phyloP scores from a whole-genome alignment of 2,329 filamentous ascomycete genomes.

The Ambrosiella xylebori region DNA sequence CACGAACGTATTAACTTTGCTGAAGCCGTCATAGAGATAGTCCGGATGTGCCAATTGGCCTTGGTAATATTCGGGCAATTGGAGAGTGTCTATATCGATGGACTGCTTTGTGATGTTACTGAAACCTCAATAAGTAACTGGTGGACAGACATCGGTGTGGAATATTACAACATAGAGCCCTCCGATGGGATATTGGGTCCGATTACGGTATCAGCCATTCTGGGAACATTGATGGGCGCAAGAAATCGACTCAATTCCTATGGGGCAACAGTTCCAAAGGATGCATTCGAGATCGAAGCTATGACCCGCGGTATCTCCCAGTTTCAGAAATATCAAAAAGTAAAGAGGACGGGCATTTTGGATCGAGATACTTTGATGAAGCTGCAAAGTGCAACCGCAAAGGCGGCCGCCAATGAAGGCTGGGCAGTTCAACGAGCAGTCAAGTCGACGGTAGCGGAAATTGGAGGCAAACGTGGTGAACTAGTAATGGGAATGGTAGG shows the following conservation, averaged over 20 bases:
- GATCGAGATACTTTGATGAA: slow-evolving; percentile 70
- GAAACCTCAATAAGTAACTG: slow-evolving; percentile 82
- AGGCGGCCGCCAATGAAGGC: slow-evolving; percentile 72
- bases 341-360: slow-evolving; percentile 59
- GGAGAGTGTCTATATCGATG: slow-evolving; percentile 77
- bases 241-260: slow-evolving; percentile 75
- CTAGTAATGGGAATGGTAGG: slow-evolving; percentile 92
- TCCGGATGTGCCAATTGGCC: slow-evolving; percentile 81
- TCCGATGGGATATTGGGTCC: slow-evolving; percentile 85
- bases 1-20: slow-evolving; percentile 67
- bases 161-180: slow-evolving; percentile 84
- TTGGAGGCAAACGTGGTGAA: slow-evolving; percentile 85
- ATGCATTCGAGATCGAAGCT: slow-evolving; percentile 70
- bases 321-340: slow-evolving; percentile 79
- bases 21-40: slow-evolving; percentile 67
- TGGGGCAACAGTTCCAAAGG: slow-evolving; percentile 71
- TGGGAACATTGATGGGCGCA: slow-evolving; percentile 79
- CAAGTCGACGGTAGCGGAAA: slow-evolving; percentile 84
- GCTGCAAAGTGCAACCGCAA: slow-evolving; percentile 70
- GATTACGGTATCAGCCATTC: slow-evolving; percentile 70
- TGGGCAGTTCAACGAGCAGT: slow-evolving; percentile 90
- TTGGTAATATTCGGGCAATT: slow-evolving; percentile 76
- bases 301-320: slow-evolving; percentile 71
- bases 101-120: slow-evolving; percentile 80
- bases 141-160: slow-evolving; percentile 87